Conservation (phyloP, 2,329 filamentous ascomycete species). For the Aspergillus candidus region DNA sequence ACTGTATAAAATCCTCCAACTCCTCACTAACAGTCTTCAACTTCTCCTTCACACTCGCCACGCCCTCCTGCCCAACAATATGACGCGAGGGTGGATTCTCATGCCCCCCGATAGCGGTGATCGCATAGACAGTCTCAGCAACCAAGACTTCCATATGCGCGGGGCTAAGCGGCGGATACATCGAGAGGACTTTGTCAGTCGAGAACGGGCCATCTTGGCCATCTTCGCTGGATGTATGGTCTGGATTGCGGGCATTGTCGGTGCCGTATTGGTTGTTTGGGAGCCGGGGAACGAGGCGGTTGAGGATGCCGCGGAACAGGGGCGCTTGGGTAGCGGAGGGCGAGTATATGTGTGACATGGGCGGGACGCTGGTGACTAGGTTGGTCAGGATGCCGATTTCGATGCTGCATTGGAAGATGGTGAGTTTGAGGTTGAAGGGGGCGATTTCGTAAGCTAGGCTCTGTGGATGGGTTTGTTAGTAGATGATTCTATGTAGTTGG, state of each 20-base stretch:
- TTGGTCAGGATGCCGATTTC: slow-evolving; percentile 86
- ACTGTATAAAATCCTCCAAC: slow-evolving; percentile 90
- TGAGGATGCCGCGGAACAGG: slow-evolving; percentile 74
- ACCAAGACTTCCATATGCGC: slow-evolving; percentile 68
- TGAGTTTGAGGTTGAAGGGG: slow-evolving; percentile 94
- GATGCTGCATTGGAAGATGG: slow-evolving; percentile 90
- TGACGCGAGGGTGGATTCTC: slow-evolving; percentile 92
- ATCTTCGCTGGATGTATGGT: slow-evolving; percentile 22
- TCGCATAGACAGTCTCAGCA: slow-evolving; percentile 81
- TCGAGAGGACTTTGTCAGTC: slow-evolving; percentile 49
- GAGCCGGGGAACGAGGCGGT: slow-evolving; percentile 69
- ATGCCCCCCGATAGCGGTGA: slow-evolving; percentile 88
- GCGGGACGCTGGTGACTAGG: slow-evolving; percentile 75
- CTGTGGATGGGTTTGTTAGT: slow-evolving; percentile 24
- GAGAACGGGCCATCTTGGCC: slow-evolving; percentile 35
- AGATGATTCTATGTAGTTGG: neutral
- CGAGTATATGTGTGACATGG: slow-evolving; percentile 61
- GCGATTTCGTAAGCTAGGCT: slow-evolving; percentile 91
- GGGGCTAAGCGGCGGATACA: slow-evolving; percentile 68
- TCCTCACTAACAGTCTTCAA: slow-evolving; percentile 94
- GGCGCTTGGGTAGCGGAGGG: slow-evolving; percentile 68
- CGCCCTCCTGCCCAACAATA: slow-evolving; percentile 86
- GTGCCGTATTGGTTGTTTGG: slow-evolving; percentile 43
- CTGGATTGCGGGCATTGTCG: slow-evolving; percentile 7
- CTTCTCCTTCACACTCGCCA: slow-evolving; percentile 86